Base-by-base conservation (phyloP, 805 yeast species). In the Kregervanrija pseudodelftensis region DNA sequence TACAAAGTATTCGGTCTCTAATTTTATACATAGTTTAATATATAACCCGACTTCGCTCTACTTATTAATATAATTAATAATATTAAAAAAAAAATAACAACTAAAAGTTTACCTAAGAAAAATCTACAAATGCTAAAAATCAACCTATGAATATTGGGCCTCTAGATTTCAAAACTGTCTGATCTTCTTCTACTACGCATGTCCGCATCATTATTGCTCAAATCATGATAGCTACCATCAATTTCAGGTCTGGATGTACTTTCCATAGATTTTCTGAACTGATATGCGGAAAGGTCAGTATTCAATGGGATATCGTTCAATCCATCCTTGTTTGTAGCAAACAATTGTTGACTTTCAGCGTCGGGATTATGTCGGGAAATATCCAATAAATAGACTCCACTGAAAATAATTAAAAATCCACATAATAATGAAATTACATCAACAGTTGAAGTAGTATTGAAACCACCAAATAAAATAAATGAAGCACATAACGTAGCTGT, bases 401-500 rank as follows among this genome's bases (percentile, higher is more conserved):
- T 75, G 66, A 88, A 89, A 47, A 89, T 88, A 60, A 86, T 85
- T 47, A 87, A 70, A 63, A 88, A 88, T 14, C 96, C 96, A 57
- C 88, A 80, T 46, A 88, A 73, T 47, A 88, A 72, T 15, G 95
- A 85, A 42, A 88, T 80, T 43, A 87, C 78, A 63, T 87, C 85
- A 51, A 85, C 85, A 15, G 85, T 76, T 28, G 85, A 78, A 7
- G 95, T 70, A 37, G 95, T 86, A 66, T 86, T 87, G 72, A 89
- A 88, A 12, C 95, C 95, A 56, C 81, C 74, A 67, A 88, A 89
- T 43, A 88, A 68, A 49, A 89, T 82, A 61, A 89, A 89, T 33
- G 95, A 86, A 1, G 96, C 96, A 44, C 77, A 72, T 55, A 88
- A 72, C 0, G 96, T 89, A 41, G 85, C 86, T 0, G 96, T 87